These are phyloP conservation scores for Turnera subulata DNA, from an alignment of 345 rosid genomes.

Conservation along the genomic window DNA sequence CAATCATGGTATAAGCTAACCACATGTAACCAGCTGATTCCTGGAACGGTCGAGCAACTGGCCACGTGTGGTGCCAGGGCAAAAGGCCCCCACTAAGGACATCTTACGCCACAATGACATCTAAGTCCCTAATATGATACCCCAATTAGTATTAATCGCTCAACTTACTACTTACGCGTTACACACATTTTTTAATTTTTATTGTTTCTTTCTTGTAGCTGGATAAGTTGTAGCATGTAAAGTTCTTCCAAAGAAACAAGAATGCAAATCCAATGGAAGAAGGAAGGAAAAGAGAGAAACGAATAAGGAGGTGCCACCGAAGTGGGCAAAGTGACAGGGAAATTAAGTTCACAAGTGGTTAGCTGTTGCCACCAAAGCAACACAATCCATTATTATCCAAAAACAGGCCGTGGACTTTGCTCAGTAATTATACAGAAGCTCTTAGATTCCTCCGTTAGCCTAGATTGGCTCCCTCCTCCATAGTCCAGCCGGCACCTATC, in stretches of 20 bases:
- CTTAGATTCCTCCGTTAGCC: slow-evolving; percentile 20
- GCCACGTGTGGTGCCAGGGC: slow-evolving; percentile 45
- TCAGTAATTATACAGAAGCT: neutral
- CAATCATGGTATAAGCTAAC: neutral
- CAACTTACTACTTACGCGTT: neutral
- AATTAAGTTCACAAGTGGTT: slow-evolving; percentile 26
- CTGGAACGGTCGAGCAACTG: slow-evolving; percentile 13
- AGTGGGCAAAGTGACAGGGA: slow-evolving; percentile 14
- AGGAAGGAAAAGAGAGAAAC: too few relatives aligned
- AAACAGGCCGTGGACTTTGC: neutral
- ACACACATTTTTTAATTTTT: neutral
- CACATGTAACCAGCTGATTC: slow-evolving; percentile 18
- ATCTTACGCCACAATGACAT: slow-evolving; percentile 24
- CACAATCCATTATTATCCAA: neutral
- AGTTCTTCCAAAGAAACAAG: too few relatives aligned
- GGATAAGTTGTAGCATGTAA: neutral
- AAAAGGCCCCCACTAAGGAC: slow-evolving; percentile 25
- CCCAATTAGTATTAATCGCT: slow-evolving; percentile 11
- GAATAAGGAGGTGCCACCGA: too few relatives aligned
- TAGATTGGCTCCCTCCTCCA: too few relatives aligned
- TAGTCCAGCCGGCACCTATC: too few relatives aligned
- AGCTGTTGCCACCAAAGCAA: slow-evolving; percentile 28
- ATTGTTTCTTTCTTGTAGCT: too few relatives aligned
- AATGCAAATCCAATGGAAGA: too few relatives aligned
- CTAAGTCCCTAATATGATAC: slow-evolving; percentile 13